These are phyloP conservation scores for Cercospora brassicicola DNA, from an alignment of 2,329 filamentous ascomycete species.

Conservation along the genomic window DNA sequence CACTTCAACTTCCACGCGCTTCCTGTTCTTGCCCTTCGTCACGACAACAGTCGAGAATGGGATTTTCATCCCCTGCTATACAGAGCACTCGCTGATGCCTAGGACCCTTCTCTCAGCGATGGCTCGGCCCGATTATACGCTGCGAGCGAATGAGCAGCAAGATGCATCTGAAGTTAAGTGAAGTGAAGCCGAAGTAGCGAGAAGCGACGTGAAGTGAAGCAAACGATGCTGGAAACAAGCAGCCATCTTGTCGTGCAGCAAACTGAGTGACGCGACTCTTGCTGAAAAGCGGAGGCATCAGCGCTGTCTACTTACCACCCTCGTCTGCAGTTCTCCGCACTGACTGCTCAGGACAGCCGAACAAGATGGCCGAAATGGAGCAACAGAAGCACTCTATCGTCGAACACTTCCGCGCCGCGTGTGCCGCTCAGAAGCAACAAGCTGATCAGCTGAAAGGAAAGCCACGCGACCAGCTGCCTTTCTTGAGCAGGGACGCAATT, in stretches of 20 bases:
- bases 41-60: neutral
- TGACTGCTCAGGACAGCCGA: neutral
- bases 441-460: neutral
- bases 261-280: neutral
- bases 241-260: neutral
- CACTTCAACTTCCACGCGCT: neutral
- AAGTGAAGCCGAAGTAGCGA: neutral
- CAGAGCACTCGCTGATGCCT: neutral
- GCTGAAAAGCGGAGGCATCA: neutral
- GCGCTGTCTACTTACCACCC: neutral
- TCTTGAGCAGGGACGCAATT: neutral
- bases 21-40: neutral
- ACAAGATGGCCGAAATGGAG: neutral
- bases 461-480: neutral
- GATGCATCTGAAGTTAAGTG: neutral
- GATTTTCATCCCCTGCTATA: neutral
- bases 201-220: neutral
- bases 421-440: conserved; percentile 1
- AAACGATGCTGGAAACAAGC: neutral
- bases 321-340: neutral
- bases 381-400: neutral
- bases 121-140: neutral
- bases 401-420: neutral
- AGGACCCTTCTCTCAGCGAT: neutral
- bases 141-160: neutral